Conservation (phyloP, 129 eudicot genomes). For the Pseudognaphalium luteoalbum region DNA sequence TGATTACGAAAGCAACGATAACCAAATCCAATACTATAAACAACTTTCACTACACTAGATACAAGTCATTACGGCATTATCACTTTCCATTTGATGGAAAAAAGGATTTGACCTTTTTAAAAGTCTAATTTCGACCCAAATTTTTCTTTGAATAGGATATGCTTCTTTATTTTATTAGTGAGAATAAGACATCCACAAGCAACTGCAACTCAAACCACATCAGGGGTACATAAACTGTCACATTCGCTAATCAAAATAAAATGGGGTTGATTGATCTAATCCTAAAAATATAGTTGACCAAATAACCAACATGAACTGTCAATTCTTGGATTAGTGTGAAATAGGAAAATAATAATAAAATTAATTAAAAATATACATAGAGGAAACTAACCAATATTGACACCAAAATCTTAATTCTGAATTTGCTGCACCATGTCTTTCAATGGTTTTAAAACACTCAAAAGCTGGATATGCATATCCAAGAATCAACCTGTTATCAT, state of each 20-base stretch:
- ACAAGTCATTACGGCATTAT: constrained; percentile 7
- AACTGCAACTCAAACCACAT: constrained; percentile 26
- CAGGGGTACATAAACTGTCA: constrained; percentile 17
- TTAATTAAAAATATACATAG: not conserved
- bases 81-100: not conserved
- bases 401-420: constrained; percentile 95
- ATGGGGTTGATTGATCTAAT: constrained; percentile 18
- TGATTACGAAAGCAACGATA: not conserved
- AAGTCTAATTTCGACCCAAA: constrained; percentile 11
- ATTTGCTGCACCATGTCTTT: constrained; percentile 69
- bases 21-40: not conserved
- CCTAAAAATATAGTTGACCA: constrained; percentile 19
- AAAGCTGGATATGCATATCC: constrained; percentile 98
- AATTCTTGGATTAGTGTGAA: not conserved
- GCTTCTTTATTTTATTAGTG: constrained; percentile 1
- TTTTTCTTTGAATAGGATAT: constrained; percentile 12
- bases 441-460: constrained; percentile 88
- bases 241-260: constrained; percentile 19
- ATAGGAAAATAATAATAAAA: not conserved
- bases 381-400: constrained; percentile 70
- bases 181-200: constrained; percentile 27
- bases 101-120: constrained; percentile 8
- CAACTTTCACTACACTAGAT: constrained; percentile 18
- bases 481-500: constrained; percentile 58
- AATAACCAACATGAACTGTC: constrained; percentile 1